Conservation (phyloP, 1,284 basidiomycete genomes). For the Salmacisia buchloeana region DNA sequence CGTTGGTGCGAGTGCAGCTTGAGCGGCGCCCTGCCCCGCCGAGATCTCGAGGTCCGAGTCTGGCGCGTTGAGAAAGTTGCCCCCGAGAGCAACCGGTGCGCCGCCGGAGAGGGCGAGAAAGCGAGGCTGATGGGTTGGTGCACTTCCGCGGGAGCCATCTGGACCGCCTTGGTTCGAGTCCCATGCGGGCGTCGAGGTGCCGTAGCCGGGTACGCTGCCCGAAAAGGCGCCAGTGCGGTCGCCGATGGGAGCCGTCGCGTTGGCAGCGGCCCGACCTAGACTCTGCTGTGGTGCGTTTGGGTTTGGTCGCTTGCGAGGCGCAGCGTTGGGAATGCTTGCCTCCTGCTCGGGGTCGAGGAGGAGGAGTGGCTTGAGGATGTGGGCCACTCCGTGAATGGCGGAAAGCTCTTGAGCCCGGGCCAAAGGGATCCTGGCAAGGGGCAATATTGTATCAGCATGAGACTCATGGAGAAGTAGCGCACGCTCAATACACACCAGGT, state of each 20-base stretch:
- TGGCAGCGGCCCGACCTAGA: slow-evolving; percentile 12
- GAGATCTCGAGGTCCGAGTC: too few relatives aligned
- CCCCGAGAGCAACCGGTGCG: background rate
- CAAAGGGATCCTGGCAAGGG: slow-evolving; percentile 32
- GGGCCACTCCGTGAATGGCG: slow-evolving; percentile 45
- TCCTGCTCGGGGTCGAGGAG: slow-evolving; percentile 45
- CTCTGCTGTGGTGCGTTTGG: slow-evolving; percentile 26
- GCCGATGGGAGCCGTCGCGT: slow-evolving; percentile 20
- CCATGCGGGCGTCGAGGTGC: slow-evolving; percentile 21
- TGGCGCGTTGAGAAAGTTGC: background rate
- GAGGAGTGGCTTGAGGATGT: slow-evolving; percentile 45
- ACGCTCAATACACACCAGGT: slow-evolving; percentile 91
- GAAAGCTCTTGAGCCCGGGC: slow-evolving; percentile 45
- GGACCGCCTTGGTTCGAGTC: slow-evolving; percentile 8
- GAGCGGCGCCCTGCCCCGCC: too few relatives aligned
- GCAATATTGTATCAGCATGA: background rate
- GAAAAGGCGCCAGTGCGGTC: slow-evolving; percentile 14
- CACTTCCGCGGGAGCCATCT: slow-evolving; percentile 20
- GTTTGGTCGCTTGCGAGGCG: slow-evolving; percentile 16
- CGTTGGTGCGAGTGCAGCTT: background rate
- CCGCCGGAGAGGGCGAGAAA: slow-evolving; percentile 41
- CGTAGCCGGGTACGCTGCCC: slow-evolving; percentile 9
- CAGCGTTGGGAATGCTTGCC: slow-evolving; percentile 29
- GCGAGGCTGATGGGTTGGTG: slow-evolving; percentile 23
- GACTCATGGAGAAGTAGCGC: background rate